Evolutionary conservation across 805 yeast species (phyloP), one percentile per base, ranked within the genome.

Genomic region (Candida quercuum): DNA sequence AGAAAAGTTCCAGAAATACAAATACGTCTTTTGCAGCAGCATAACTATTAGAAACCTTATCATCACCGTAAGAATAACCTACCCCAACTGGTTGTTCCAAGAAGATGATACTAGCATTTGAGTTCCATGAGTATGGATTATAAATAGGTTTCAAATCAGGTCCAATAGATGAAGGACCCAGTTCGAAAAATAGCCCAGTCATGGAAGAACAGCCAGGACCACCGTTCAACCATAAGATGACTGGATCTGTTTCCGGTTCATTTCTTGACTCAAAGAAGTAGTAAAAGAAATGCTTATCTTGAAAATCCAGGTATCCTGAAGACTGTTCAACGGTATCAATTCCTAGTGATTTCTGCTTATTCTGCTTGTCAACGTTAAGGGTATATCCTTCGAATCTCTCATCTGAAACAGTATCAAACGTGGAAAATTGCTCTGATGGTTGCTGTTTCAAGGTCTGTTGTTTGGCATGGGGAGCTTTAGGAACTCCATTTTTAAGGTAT

Each of bases 191-290:
- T 40, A 89, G 67, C 8, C 97, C 97, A 24, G 94, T 86, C 56
- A 87, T 64, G 1, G 96, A 86, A 0, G 96, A 86, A 58, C 97
- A 89, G 11, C 97, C 97, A 26, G 97, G 97, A 5, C 97, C 96
- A 47, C 97, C 97, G 57, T 89, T 89, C 51, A 89, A 69, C 98
- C 91, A 84, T 46, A 82, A 62, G 38, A 91, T 72, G 17, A 88
- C 72, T 2, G 97, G 97, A 61, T 91, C 97, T 37, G 68, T 85
- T 37, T 60, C 63, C 4, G 97, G 97, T 59, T 86, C 87, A 53
- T 81, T 81, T 66, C 96, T 78, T 36, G 94, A 82, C 62, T 89
- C 97, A 51, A 91, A 91, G 54, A 82, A 81, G 68, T 80, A 91
- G 61, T 89, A 91, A 59, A 89, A 81, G 61, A 86, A 94, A 64